Conservation (phyloP, 208 protist genomes). For the Porcisia hertigi region DNA sequence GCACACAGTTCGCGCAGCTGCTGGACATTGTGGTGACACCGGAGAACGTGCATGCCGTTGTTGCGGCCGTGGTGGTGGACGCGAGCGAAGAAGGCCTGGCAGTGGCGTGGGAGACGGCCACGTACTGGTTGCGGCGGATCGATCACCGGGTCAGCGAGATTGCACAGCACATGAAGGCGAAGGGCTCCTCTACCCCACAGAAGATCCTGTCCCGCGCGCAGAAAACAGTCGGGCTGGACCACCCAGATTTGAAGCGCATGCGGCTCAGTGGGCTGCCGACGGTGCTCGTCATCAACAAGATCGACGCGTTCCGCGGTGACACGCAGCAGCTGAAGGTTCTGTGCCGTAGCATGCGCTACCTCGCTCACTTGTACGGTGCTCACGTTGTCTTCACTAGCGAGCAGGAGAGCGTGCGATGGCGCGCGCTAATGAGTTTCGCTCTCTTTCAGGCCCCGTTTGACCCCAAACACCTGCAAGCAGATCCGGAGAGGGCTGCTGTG, state of each 20-base stretch:
- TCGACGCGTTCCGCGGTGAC: slow-evolving; percentile 73
- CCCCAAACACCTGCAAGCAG: slow-evolving; percentile 65
- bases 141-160: slow-evolving; percentile 76
- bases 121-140: slow-evolving; percentile 75
- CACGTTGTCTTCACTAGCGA: slow-evolving; percentile 77
- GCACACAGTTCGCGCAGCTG: slow-evolving; percentile 76
- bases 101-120: slow-evolving; percentile 69
- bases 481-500: slow-evolving; percentile 61
- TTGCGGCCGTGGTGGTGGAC: slow-evolving; percentile 84
- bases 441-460: slow-evolving; percentile 85
- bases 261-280: slow-evolving; percentile 82
- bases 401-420: slow-evolving; percentile 62
- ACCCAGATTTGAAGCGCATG: slow-evolving; percentile 80
- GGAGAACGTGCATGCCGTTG: slow-evolving; percentile 82
- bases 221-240: slow-evolving; percentile 56
- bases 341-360: slow-evolving; percentile 68
- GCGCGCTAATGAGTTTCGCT: slow-evolving; percentile 65
- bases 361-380: slow-evolving; percentile 83
- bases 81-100: slow-evolving; percentile 38
- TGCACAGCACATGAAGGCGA: slow-evolving; percentile 73
- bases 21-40: slow-evolving; percentile 86
- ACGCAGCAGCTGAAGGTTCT: slow-evolving; percentile 61
- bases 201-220: slow-evolving; percentile 74
- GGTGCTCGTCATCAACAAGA: slow-evolving; percentile 86
- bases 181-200: slow-evolving; percentile 74